Evolutionary conservation across 805 yeast species (phyloP), one percentile per base, ranked within the genome.

Genomic region (Danielia reshetovae): DNA sequence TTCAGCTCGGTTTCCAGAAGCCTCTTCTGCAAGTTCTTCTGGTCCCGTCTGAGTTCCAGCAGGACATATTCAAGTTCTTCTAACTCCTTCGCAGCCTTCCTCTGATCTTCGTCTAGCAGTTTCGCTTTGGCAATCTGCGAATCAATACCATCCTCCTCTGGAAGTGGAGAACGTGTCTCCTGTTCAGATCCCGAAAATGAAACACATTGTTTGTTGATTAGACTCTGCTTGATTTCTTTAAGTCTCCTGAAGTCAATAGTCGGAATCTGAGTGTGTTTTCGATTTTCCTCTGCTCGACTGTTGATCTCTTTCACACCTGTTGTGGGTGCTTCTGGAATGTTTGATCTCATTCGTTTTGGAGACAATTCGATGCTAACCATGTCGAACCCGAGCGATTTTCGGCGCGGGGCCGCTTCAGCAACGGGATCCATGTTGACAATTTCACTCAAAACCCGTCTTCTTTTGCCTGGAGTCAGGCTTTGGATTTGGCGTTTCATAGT

Each of bases 311-410:
- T 13, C 27, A 11, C 9, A 7, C 7, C 9, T 7, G 22, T 7
- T 9, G 9, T 9, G 7, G 22, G 22, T 7, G 22, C 9, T 19
- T 19, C 19, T n/a, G 30, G 30, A 8, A 28, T 28, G 11, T 22
- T 28, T 9, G 30, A 28, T 2, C 22, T 19, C 22, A 19, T 19
- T 19, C 9, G 22, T 19, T 19, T 19, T 19, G 22, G 22, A 9
- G 22, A 19, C 7, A 19, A 9, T 21, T 32, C 39, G 27, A 50
- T 50, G 21, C 43, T 39, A 11, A 38, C 53, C 46, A 51, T 35
- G 30, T 45, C 54, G 29, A 47, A 47, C 7, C 49, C 54, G n/a
- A 51, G 35, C 5, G 51, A 43, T 16, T 43, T 42, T 26, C 51
- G 34, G 29, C 45, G 45, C 3, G 34, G 17, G 24, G 40, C 17